Evolutionary conservation across 2,329 filamentous ascomycete genomes (phyloP).

Genomic region (Purpureocillium lavendulum): DNA sequence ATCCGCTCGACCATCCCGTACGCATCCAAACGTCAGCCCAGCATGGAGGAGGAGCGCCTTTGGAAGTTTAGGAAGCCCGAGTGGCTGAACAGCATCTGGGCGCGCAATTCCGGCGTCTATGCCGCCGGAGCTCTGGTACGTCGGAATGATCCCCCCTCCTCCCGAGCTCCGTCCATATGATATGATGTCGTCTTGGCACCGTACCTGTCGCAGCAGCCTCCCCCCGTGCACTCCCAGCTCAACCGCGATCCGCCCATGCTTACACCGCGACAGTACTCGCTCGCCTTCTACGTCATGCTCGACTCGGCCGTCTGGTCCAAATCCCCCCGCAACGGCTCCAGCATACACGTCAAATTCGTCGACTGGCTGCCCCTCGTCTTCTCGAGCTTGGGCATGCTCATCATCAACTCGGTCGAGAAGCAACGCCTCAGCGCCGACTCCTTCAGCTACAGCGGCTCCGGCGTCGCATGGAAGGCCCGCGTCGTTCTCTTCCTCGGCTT

Average conservation of each 20-base stretch:
- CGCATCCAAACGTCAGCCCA: slow-evolving; percentile 5
- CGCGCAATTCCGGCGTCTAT: slow-evolving; percentile 57
- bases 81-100: slow-evolving; percentile 58
- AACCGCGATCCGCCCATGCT: no score
- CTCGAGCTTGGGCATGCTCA: slow-evolving; percentile 59
- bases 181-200: no score
- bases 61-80: slow-evolving; percentile 60
- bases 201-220: no score
- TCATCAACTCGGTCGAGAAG: slow-evolving; percentile 65
- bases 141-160: slow-evolving; percentile 8
- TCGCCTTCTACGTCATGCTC: slow-evolving; percentile 62
- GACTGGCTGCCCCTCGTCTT: slow-evolving; percentile 65
- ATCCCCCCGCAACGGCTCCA: slow-evolving; percentile 48
- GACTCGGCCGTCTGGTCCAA: slow-evolving; percentile 61
- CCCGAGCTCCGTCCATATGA: no score
- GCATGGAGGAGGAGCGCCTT: slow-evolving; percentile 56
- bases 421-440: slow-evolving; percentile 54
- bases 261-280: slow-evolving; percentile 45
- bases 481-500: slow-evolving; percentile 61
- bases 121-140: slow-evolving; percentile 53
- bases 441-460: slow-evolving; percentile 53
- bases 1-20: neutral
- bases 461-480: slow-evolving; percentile 61
- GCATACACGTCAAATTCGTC: slow-evolving; percentile 55
- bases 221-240: no score